Evolutionary conservation across 805 yeast genomes (phyloP).

Genomic region (Clavispora asparagi): DNA sequence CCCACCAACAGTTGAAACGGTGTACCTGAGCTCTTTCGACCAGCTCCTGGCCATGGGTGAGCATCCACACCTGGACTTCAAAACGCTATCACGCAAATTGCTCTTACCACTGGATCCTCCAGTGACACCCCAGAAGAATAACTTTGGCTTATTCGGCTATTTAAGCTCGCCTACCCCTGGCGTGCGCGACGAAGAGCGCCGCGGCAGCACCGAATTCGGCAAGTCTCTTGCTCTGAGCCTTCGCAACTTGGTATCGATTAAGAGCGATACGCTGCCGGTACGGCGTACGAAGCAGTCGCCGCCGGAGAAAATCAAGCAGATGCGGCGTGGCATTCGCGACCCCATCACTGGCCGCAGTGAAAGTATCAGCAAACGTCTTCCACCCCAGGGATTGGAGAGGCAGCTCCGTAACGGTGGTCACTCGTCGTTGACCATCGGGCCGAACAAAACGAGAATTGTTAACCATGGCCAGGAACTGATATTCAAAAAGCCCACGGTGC

Average conservation of each 20-base stretch:
- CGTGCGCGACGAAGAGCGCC: not conserved
- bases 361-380: slow-evolving; percentile 26
- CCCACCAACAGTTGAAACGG: slow-evolving; percentile 28
- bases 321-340: slow-evolving; percentile 9
- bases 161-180: slow-evolving; percentile 17
- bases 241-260: slow-evolving; percentile 17
- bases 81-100: slow-evolving; percentile 12
- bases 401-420: slow-evolving; percentile 27
- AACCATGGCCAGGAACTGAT: slow-evolving; percentile 41
- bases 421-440: slow-evolving; percentile 38
- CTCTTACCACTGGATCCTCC: not conserved
- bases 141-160: slow-evolving; percentile 18
- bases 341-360: slow-evolving; percentile 27
- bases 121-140: slow-evolving; percentile 10
- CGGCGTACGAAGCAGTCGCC: slow-evolving; percentile 4
- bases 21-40: slow-evolving; percentile 17
- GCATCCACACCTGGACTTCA: slow-evolving; percentile 7
- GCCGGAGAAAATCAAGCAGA: slow-evolving; percentile 13
- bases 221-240: slow-evolving; percentile 28
- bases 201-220: slow-evolving; percentile 20
- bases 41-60: not conserved
- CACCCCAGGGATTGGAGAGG: slow-evolving; percentile 17
- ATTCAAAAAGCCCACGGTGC: slow-evolving; percentile 28
- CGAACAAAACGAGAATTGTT: slow-evolving; percentile 36
- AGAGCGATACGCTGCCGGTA: slow-evolving; percentile 2